Base-by-base conservation (phyloP, 1,139 yeast genomes). In the Hyphopichia khmerensis region DNA sequence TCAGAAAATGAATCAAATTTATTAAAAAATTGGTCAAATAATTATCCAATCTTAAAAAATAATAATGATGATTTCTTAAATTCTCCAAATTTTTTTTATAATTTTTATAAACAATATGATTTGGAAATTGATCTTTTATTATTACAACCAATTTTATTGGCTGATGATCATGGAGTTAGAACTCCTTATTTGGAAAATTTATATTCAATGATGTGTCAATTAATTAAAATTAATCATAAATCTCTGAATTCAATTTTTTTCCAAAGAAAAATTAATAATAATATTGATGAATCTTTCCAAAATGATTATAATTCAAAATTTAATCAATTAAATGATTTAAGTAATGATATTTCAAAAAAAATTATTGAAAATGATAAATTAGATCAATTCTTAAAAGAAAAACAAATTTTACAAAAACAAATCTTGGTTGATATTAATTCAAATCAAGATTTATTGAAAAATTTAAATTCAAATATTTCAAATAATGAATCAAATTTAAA, bases 161-260 rank as follows among this genome's bases (percentile, higher is more conserved):
- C 95, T 15, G 96, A 89, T 64, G 96, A 89, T 60, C 79, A 79
- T 56, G 84, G 87, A 37, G 82, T 89, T 42, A 84, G 87, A 59
- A 87, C 96, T 1, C 96, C 97, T 3, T 90, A 90, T 59, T 73
- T 90, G 62, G 97, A 90, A 64, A 87, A 88, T 55, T 68, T 88
- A 45, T 90, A 88, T 60, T 89, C 96, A 2, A 78, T 84, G 45
- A 70, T 87, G 72, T 82, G 88, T 51, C 95, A 87, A 58, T 75
- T 74, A 44, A 74, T 73, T 43, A 79, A 75, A 49, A 60, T 82
- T 39, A 84, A 82, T 55, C 49, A 50, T 9, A 55, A 51, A 11
- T 41, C 44, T 10, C 40, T 48, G 6, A 47, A 56, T n/a, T 64
- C 73, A 13, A 46, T 69, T 2, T 70, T 72, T 43, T 72, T 72